Evolutionary conservation across 768 basidiomycete species (phyloP).

Genomic region (Lanmaoa pseudosensibilis): DNA sequence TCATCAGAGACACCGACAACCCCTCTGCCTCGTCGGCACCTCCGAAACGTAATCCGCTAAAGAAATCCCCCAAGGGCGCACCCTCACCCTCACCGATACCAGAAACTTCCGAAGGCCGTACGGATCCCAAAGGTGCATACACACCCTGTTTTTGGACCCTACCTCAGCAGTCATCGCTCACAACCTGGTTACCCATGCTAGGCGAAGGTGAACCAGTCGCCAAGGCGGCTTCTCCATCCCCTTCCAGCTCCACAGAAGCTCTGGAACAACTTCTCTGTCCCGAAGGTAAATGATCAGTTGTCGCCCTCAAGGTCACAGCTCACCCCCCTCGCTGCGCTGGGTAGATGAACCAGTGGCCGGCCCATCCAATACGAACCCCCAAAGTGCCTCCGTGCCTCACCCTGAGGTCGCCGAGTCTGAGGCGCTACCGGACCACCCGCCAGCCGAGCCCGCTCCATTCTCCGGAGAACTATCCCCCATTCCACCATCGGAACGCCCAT

Average conservation of each 20-base stretch:
- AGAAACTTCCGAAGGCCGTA: neutral
- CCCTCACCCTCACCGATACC: neutral
- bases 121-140: slow-evolving; percentile 8
- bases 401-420: neutral
- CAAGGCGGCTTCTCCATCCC: neutral
- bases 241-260: slow-evolving; percentile 9
- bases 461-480: neutral
- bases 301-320: neutral
- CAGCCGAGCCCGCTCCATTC: neutral
- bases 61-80: neutral
- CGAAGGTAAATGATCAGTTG: slow-evolving; percentile 2
- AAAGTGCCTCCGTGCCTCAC: neutral
- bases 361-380: neutral
- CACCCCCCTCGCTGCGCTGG: neutral
- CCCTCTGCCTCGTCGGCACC: slow-evolving; percentile 5
- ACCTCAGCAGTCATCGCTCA: neutral
- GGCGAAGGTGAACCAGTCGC: slow-evolving; percentile 3
- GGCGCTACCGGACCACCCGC: neutral
- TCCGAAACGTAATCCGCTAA: neutral
- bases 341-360: slow-evolving; percentile 10
- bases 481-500: neutral
- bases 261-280: slow-evolving; percentile 12
- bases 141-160: neutral
- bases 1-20: slow-evolving; percentile 8
- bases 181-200: neutral